Base-by-base conservation (phyloP, 306 rosid species). In the Acmispon strigosus region DNA sequence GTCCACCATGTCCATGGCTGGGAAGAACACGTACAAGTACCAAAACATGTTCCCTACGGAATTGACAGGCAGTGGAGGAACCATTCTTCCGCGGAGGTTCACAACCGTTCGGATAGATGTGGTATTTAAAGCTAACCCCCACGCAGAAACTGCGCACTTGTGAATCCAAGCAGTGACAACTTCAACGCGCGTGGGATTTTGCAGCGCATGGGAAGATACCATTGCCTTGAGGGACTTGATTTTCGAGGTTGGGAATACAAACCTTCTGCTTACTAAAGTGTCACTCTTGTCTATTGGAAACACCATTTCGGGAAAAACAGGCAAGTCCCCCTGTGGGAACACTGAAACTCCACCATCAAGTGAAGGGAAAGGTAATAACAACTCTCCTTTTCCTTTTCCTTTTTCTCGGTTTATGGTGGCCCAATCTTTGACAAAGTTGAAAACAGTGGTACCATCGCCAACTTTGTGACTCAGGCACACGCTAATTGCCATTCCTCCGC, bases 361-460 rank as follows among this genome's bases (percentile, higher is more conserved):
- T 14, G 15, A 8, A 8, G 65, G 64, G 18, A 32, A 10, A 1
- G 44, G 7, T n/a, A n/a, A 8, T 29, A 8, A 1, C 42, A 24
- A 4, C 51, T 4, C 19, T 11, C 14, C 9, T 16, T 5, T 16
- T 13, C 14, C 9, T 16, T 5, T 16, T 13, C 3, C 45, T n/a
- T 18, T 61, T 6, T 14, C 11, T 5, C 76, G 61, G 32, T 75
- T 65, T 3, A 72, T 8, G 15, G 82, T 17, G 5, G 88, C 85
- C 91, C 96, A 90, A 48, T 77, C 72, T 1, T 81, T 80, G 45
- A 80, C 36, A 76, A 87, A 84, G 6, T 77, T 67, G 64, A 47
- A 27, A 48, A 87, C 50, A 2, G 91, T 69, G 73, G 58, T 10
- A 0, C 69, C 67, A 41, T 62, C 67, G 18, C 51, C 51, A 39